Percentiles rank a stretch among this genome's conserved stretches.
phyloP scores from a whole-genome alignment of 176 grass and related monocot species.

The Aegilops speltoides region DNA sequence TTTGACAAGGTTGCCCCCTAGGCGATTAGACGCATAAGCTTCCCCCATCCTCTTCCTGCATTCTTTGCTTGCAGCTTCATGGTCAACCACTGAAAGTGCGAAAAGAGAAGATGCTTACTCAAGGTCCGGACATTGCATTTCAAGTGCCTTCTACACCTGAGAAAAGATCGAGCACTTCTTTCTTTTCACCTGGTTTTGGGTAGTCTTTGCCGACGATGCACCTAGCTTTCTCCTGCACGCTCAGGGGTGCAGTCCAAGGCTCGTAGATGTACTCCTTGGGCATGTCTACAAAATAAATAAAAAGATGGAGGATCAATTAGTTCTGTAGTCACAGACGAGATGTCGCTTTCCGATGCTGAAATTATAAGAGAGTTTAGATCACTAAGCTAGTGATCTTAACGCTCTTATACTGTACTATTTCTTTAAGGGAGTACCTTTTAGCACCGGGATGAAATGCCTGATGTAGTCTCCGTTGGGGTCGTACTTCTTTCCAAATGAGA shows the following conservation, averaged over 20 bases:
- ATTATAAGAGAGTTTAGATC: too few relatives aligned
- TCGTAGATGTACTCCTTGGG: conserved; percentile 93
- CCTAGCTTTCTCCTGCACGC: conserved; percentile 79
- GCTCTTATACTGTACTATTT: too few relatives aligned
- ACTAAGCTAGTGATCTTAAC: too few relatives aligned
- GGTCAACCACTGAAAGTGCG: conserved; percentile 57
- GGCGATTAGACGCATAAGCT: conserved; percentile 44
- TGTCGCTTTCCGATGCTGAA: neutral
- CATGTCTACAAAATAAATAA: conserved; percentile 56
- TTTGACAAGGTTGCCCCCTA: neutral
- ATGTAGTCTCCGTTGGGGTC: conserved; percentile 85
- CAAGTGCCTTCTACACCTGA: neutral
- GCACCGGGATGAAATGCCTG: conserved; percentile 74
- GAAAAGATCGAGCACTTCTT: neutral
- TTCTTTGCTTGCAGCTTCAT: conserved; percentile 77
- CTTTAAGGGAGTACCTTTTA: conserved; percentile 59
- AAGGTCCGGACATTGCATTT: neutral
- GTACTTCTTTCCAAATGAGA: conserved; percentile 90
- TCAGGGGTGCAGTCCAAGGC: conserved; percentile 85
- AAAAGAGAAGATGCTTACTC: conserved; percentile 7
- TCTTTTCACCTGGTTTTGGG: conserved; percentile 70
- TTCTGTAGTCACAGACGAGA: neutral
- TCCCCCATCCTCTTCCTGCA: conserved; percentile 77
- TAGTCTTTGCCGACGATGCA: conserved; percentile 88
- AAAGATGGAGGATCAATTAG: neutral